Conservation (phyloP, 345 rosid species). For the Turnera subulata region DNA sequence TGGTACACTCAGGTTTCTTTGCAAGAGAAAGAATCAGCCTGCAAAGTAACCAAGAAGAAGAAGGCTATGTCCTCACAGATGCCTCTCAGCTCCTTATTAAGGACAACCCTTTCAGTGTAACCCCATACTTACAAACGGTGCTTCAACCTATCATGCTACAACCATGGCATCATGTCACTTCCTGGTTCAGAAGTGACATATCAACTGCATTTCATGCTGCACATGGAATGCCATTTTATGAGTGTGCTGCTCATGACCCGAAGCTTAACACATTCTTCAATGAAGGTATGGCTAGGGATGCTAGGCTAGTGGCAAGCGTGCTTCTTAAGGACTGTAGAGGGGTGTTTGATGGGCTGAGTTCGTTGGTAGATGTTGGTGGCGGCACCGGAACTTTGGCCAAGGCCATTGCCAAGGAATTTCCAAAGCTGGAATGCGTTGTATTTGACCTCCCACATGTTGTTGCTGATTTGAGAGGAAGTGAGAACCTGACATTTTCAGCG, state of each 20-base stretch:
- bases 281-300: conserved; percentile 42
- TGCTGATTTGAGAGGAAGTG: conserved; percentile 13
- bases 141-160: conserved; percentile 16
- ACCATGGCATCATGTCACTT: conserved; percentile 31
- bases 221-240: conserved; percentile 32
- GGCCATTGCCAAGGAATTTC: no score
- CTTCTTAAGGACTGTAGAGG: no score
- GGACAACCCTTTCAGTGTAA: conserved; percentile 1
- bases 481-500: conserved; percentile 33
- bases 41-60: no score
- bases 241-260: conserved; percentile 14
- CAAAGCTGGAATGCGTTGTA: no score
- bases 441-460: no score
- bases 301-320: conserved; percentile 29
- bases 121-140: neutral
- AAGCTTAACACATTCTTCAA: conserved; percentile 24
- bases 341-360: no score
- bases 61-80: no score
- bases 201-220: conserved; percentile 27
- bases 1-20: no score
- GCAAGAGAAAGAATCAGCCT: no score
- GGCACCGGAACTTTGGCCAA: no score
- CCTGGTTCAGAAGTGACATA: conserved; percentile 25
- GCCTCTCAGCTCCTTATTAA: no score
- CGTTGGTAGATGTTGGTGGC: no score